Percentiles rank a stretch among this genome's conserved stretches.
Conservation (phyloP, 768 basidiomycete genomes). For the Dioszegia aurantiaca region DNA sequence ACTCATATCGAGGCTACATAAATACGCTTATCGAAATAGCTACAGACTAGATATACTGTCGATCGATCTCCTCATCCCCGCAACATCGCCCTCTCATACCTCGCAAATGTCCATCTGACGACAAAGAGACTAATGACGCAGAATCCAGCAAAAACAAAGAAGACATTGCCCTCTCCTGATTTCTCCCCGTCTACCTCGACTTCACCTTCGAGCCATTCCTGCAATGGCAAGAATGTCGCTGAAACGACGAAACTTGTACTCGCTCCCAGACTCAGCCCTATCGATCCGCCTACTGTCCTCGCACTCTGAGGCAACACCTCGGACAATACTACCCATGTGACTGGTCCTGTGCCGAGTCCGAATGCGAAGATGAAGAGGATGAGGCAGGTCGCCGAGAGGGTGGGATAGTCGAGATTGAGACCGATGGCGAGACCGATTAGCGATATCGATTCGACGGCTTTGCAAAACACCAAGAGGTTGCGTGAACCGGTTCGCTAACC, state of each 20-base stretch:
- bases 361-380: slow-evolving; percentile 75
- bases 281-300: slow-evolving; percentile 65
- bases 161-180: slow-evolving; percentile 23
- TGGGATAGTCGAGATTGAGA: slow-evolving; percentile 36
- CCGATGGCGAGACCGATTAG: slow-evolving; percentile 61
- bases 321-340: slow-evolving; percentile 85
- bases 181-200: slow-evolving; percentile 1
- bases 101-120: slow-evolving; percentile 5
- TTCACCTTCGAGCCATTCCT: slow-evolving; percentile 18
- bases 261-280: slow-evolving; percentile 65
- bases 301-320: slow-evolving; percentile 68
- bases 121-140: not conserved
- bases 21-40: too few species aligned
- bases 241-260: slow-evolving; percentile 27
- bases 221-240: slow-evolving; percentile 24
- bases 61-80: not conserved
- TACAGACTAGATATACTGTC: not conserved
- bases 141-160: slow-evolving; percentile 22
- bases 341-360: slow-evolving; percentile 79
- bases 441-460: slow-evolving; percentile 65
- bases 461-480: slow-evolving; percentile 66
- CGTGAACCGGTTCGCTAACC: slow-evolving; percentile 60
- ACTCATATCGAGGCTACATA: too few species aligned
- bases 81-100: slow-evolving; percentile 7
- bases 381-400: slow-evolving; percentile 69